Evolutionary conservation across 2,329 filamentous ascomycete species (phyloP), one percentile per base, ranked within the genome.

Genomic region (Diaporthe australafricana): DNA sequence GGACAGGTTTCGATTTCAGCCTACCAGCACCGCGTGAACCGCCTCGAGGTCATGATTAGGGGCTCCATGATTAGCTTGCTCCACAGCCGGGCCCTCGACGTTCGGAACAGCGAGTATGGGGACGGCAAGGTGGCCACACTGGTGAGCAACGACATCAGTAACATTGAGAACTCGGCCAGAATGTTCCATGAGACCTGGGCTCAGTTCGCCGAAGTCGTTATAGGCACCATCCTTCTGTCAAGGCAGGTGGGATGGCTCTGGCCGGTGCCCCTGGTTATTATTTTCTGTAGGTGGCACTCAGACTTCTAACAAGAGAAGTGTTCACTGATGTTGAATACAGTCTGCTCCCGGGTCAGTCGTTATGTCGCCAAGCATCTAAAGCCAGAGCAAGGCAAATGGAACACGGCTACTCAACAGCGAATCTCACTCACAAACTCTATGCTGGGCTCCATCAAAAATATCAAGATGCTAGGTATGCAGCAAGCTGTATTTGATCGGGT

Each of bases 151-250:
- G 84, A 86, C 74, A 78, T 81, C 2, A 79, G 81, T 16, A 78
- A 76, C 66, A 75, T 85, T 0, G 79, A 78, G 1, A 74, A 74
- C 0, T 77, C 80, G 7, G 78, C 76, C 0, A 76, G 78, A 38
- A 82, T 85, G 80, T 71, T 83, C 17, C 83, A 86, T 60, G 84
- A 86, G 52, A 80, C 78, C 0, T 85, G 84, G 83, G 84, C 81
- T 0, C 79, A 83, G 17, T 47, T 80, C 1, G n/a, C 85, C 0
- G 84, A 86, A 70, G 80, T 85, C 0, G 47, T 80, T 0, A 75
- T 86, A 45, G 85, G 84, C 1, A 78, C 84, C 2, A 57, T 70
- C 8, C 77, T 87, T 66, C 73, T 87, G 2, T 78, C 80, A 9
- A 72, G 72, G 16, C 74, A 85, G 72, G 80, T 87, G 5, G 82